phyloP scores from a whole-genome alignment of 139 green algal genomes.

The Tetradesmus obliquus region DNA sequence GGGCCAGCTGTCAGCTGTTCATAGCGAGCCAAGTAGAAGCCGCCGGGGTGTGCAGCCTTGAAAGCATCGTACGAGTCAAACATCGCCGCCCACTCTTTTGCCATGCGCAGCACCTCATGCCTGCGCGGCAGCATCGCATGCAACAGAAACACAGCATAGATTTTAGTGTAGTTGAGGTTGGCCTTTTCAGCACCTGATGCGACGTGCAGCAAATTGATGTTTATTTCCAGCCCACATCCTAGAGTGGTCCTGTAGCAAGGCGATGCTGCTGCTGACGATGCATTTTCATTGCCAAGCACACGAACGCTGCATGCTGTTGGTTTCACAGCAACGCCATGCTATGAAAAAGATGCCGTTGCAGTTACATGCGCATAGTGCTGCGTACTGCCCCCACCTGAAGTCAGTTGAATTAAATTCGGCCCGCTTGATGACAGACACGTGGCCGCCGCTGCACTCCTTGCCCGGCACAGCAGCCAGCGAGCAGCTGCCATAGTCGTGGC shows the following conservation, averaged over 20 bases:
- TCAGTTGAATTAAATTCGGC: not conserved
- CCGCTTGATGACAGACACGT: not conserved
- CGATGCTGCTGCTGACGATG: not conserved
- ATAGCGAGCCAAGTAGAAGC: not conserved
- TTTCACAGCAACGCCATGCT: not conserved
- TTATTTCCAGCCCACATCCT: not conserved
- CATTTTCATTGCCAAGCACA: not conserved
- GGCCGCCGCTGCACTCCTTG: not conserved
- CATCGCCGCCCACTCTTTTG: not conserved
- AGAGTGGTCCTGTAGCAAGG: not conserved
- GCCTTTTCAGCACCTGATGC: not conserved
- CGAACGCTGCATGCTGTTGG: not conserved
- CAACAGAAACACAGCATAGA: not conserved
- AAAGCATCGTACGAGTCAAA: not conserved
- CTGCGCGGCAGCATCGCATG: not conserved
- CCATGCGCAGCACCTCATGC: not conserved
- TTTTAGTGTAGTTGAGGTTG: not conserved
- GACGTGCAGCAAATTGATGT: not conserved
- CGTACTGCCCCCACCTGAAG: not conserved
- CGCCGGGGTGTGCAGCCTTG: not conserved
- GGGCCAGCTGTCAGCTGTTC: not conserved
- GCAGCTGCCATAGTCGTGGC: not conserved
- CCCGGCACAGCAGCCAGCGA: not conserved
- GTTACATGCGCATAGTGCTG: not conserved
- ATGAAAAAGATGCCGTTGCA: too few relatives aligned